phyloP scores from a whole-genome alignment of 2,329 filamentous ascomycete genomes.

The Epichloe scottii region DNA sequence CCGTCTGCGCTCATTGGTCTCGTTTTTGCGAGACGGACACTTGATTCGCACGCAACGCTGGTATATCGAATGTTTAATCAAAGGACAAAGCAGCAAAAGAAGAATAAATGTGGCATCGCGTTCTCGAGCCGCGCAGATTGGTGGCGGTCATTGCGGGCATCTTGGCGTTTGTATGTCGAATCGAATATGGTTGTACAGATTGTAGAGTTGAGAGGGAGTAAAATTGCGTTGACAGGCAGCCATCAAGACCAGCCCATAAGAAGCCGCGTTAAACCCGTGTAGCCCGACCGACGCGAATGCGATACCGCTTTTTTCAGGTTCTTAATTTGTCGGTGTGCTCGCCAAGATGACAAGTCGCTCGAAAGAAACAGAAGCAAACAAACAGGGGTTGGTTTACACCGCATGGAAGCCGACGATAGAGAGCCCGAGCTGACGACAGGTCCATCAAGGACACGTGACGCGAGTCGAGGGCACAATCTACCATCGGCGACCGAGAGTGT shows the following conservation, averaged over 20 bases:
- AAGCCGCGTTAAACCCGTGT: neutral
- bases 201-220: constrained; percentile 11
- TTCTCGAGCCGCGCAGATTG: constrained; percentile 19
- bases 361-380: constrained; percentile 6
- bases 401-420: constrained; percentile 24
- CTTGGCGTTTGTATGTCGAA: constrained; percentile 28
- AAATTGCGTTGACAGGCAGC: constrained; percentile 15
- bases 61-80: constrained; percentile 12
- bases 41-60: constrained; percentile 10
- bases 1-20: constrained; percentile 31
- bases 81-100: constrained; percentile 16
- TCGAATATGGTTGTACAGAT: constrained; percentile 38
- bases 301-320: constrained; percentile 26
- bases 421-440: constrained; percentile 18
- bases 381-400: constrained; percentile 20
- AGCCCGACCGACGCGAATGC: constrained; percentile 11
- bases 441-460: constrained; percentile 21
- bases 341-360: constrained; percentile 37
- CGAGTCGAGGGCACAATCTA: constrained; percentile 22
- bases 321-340: constrained; percentile 26
- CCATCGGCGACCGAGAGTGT: constrained; percentile 40
- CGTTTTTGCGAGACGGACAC: constrained; percentile 22
- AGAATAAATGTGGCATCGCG: constrained; percentile 32
- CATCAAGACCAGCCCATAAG: constrained; percentile 12
- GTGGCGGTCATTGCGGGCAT: constrained; percentile 14